Evolutionary conservation across 176 grass and related monocot species (phyloP).

Genomic region (Puccinellia tenuiflora): DNA sequence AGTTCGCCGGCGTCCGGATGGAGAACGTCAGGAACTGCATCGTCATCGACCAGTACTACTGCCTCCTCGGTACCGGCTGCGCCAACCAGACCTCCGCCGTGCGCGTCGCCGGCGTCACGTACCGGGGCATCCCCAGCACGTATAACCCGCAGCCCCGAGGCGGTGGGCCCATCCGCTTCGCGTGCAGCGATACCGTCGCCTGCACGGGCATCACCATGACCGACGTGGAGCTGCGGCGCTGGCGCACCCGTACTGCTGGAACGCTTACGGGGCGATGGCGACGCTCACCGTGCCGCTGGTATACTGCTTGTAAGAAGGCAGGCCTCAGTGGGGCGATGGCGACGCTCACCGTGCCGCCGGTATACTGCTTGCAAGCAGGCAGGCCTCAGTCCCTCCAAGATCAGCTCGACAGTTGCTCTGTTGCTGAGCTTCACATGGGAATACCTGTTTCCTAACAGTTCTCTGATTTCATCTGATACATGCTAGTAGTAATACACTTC

Average conservation of each 20-base stretch:
- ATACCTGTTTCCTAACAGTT: neutral
- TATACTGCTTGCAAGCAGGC: slow-evolving; percentile 69
- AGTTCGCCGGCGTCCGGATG: slow-evolving; percentile 54
- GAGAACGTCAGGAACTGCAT: slow-evolving; percentile 78
- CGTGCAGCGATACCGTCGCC: slow-evolving; percentile 62
- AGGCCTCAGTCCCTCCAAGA: slow-evolving; percentile 63
- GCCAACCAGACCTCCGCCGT: slow-evolving; percentile 59
- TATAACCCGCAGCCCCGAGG: slow-evolving; percentile 33
- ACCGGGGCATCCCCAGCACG: slow-evolving; percentile 61
- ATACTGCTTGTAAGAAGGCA: slow-evolving; percentile 66
- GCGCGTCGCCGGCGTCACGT: slow-evolving; percentile 49
- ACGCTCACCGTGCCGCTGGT: slow-evolving; percentile 63
- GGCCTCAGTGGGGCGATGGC: slow-evolving; percentile 54
- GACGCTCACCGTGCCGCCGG: slow-evolving; percentile 59
- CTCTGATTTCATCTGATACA: neutral
- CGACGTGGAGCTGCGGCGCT: slow-evolving; percentile 61
- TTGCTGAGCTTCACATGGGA: neutral
- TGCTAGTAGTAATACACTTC: neutral
- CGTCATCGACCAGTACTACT: slow-evolving; percentile 86
- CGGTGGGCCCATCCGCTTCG: slow-evolving; percentile 51
- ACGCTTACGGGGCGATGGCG: slow-evolving; percentile 53
- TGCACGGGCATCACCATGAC: slow-evolving; percentile 74
- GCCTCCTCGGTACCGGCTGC: slow-evolving; percentile 52
- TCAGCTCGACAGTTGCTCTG: slow-evolving; percentile 42
- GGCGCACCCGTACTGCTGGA: slow-evolving; percentile 65